Evolutionary conservation across 371 early-diverging fungal species (phyloP).

Genomic region (Mucor piriformis): DNA sequence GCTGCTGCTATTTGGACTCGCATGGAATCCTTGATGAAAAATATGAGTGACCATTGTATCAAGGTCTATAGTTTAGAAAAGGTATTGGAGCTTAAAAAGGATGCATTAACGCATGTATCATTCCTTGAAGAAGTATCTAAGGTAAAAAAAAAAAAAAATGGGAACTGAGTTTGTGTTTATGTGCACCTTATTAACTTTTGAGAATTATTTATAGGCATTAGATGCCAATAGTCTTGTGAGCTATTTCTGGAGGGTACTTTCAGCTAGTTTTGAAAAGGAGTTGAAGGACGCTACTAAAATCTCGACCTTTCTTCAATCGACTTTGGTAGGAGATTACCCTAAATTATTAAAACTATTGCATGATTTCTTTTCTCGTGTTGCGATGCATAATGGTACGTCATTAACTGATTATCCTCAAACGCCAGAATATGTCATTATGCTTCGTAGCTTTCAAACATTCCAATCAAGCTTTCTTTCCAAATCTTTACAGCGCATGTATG

Average conservation of each 20-base stretch:
- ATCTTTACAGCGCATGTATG: slow-evolving; percentile 64
- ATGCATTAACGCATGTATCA: slow-evolving; percentile 65
- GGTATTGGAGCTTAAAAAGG: slow-evolving; percentile 71
- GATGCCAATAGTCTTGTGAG: slow-evolving; percentile 49
- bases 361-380: slow-evolving; percentile 76
- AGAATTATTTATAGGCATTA: slow-evolving; percentile 24
- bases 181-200: no score
- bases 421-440: slow-evolving; percentile 68
- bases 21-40: slow-evolving; percentile 74
- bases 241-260: slow-evolving; percentile 52
- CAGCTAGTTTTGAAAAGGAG: slow-evolving; percentile 51
- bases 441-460: slow-evolving; percentile 68
- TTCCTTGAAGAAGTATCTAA: slow-evolving; percentile 64
- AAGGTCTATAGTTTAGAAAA: slow-evolving; percentile 77
- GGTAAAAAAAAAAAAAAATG: slow-evolving; percentile 19
- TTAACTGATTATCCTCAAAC: slow-evolving; percentile 63
- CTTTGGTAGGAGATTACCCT: slow-evolving; percentile 78
- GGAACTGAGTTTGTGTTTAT: no score
- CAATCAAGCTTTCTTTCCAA: slow-evolving; percentile 71
- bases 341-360: slow-evolving; percentile 72
- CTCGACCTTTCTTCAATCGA: slow-evolving; percentile 69
- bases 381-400: slow-evolving; percentile 57
- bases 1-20: slow-evolving; percentile 67
- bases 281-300: slow-evolving; percentile 50
- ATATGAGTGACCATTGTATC: slow-evolving; percentile 68